These are phyloP conservation scores for Colletotrichum camelliae DNA, from an alignment of 2,329 filamentous ascomycete species.

Conservation along the genomic window DNA sequence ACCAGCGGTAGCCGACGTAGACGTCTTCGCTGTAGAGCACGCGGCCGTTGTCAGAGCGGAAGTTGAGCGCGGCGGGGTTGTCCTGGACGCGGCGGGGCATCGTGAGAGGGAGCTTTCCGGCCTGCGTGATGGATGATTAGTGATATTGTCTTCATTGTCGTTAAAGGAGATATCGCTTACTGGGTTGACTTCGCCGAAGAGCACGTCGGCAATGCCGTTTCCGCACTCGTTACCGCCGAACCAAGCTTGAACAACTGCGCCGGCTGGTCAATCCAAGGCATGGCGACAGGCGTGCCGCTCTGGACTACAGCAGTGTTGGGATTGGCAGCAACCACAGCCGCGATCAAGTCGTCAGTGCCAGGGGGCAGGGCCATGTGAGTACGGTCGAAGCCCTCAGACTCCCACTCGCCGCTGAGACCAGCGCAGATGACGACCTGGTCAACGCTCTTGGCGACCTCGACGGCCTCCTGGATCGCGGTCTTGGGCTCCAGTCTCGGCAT, in stretches of 20 bases:
- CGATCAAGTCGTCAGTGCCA: slow-evolving; percentile 62
- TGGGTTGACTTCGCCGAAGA: slow-evolving; percentile 29
- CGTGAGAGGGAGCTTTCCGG: slow-evolving; percentile 76
- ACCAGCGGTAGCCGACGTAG: slow-evolving; percentile 76
- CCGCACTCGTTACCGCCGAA: slow-evolving; percentile 31
- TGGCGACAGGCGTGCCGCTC: slow-evolving; percentile 59
- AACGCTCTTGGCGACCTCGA: slow-evolving; percentile 52
- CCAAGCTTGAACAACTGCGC: slow-evolving; percentile 33
- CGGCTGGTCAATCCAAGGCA: slow-evolving; percentile 56
- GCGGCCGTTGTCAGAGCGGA: slow-evolving; percentile 65
- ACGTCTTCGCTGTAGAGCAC: slow-evolving; percentile 76
- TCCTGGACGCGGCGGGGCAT: slow-evolving; percentile 69
- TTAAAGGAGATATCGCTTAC: slow-evolving; percentile 38
- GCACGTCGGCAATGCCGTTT: slow-evolving; percentile 29
- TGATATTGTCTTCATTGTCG: not conserved
- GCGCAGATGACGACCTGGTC: slow-evolving; percentile 62
- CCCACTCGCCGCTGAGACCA: slow-evolving; percentile 57
- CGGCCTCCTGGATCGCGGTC: slow-evolving; percentile 22
- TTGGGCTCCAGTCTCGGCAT: slow-evolving; percentile 25
- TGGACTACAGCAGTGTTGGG: slow-evolving; percentile 64
- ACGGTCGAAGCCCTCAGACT: slow-evolving; percentile 65
- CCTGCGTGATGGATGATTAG: slow-evolving; percentile 43
- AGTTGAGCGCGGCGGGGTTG: slow-evolving; percentile 75
- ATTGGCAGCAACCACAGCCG: slow-evolving; percentile 59
- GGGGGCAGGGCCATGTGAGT: slow-evolving; percentile 72